phyloP scores from a whole-genome alignment of 192 early-diverging fungal species.

The Backusella liffmaniae region DNA sequence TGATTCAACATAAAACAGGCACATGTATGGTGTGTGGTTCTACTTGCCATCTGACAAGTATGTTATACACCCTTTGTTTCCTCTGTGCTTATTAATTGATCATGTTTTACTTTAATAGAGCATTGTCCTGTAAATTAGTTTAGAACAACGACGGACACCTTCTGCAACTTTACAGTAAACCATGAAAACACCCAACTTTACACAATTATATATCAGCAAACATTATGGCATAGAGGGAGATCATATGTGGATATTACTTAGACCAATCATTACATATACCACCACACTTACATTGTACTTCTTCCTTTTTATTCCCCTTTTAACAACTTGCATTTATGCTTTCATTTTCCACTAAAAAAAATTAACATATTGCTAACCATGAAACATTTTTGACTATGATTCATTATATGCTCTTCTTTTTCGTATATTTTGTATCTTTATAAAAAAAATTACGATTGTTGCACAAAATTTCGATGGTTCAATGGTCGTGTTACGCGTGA shows the following conservation, averaged over 20 bases:
- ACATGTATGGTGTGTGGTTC: slow-evolving; percentile 1
- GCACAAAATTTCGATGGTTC: neutral
- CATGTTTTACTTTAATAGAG: neutral
- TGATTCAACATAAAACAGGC: neutral
- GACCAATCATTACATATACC: slow-evolving; percentile 10
- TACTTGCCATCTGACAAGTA: slow-evolving; percentile 2
- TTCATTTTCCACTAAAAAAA: slow-evolving; percentile 9
- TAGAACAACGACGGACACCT: neutral
- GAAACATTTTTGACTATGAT: neutral
- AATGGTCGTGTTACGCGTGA: neutral
- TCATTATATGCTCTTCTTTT: neutral
- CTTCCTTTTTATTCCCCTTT: neutral
- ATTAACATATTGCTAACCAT: neutral
- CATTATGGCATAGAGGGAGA: neutral
- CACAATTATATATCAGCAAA: neutral
- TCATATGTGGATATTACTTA: neutral
- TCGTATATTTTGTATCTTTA: neutral
- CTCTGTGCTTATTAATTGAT: neutral
- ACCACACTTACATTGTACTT: neutral
- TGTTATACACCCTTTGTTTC: neutral
- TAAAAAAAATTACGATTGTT: neutral
- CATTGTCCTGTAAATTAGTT: slow-evolving; percentile 10
- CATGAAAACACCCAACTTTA: neutral
- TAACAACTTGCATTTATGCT: slow-evolving; percentile 13
- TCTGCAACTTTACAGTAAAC: neutral